Conservation (phyloP, 2,329 filamentous ascomycete species). For the Thermothelomyces thermophilus region DNA sequence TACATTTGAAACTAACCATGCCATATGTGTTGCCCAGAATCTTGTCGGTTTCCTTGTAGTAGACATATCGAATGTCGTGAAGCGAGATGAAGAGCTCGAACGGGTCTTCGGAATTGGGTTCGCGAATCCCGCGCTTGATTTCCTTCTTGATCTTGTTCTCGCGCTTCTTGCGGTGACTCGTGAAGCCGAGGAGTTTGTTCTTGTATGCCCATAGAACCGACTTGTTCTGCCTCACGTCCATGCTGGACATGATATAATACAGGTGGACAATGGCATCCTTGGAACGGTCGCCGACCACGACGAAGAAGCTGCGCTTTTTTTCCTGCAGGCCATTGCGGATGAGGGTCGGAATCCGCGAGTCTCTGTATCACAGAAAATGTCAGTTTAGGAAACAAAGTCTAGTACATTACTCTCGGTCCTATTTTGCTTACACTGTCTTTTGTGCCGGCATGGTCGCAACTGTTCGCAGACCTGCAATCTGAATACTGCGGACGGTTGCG, state of each 20-base stretch:
- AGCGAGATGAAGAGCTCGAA: constrained; percentile 97
- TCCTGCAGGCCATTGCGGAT: constrained; percentile 88
- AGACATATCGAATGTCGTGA: constrained; percentile 96
- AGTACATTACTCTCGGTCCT: neutral
- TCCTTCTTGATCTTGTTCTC: constrained; percentile 98
- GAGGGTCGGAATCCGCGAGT: constrained; percentile 83
- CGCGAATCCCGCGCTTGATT: constrained; percentile 87
- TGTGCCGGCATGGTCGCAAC: constrained; percentile 50
- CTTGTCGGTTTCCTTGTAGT: constrained; percentile 99
- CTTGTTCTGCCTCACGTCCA: constrained; percentile 91
- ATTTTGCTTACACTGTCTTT: constrained; percentile 44
- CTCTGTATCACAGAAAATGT: constrained; percentile 41
- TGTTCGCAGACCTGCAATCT: constrained; percentile 5
- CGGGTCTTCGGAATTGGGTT: constrained; percentile 86
- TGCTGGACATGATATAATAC: constrained; percentile 86
- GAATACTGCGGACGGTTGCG: constrained; percentile 4
- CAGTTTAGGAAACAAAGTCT: neutral
- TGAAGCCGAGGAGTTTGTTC: constrained; percentile 92
- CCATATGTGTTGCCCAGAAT: constrained; percentile 96
- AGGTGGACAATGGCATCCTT: constrained; percentile 95
- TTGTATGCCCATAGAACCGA: constrained; percentile 98
- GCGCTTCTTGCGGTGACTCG: constrained; percentile 87
- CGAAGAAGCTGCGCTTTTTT: constrained; percentile 97
- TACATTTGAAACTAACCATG: constrained; percentile 46
- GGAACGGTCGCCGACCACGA: constrained; percentile 85